Conservation (phyloP, 2,329 filamentous ascomycete genomes). For the Lasiodiplodia sp. region DNA sequence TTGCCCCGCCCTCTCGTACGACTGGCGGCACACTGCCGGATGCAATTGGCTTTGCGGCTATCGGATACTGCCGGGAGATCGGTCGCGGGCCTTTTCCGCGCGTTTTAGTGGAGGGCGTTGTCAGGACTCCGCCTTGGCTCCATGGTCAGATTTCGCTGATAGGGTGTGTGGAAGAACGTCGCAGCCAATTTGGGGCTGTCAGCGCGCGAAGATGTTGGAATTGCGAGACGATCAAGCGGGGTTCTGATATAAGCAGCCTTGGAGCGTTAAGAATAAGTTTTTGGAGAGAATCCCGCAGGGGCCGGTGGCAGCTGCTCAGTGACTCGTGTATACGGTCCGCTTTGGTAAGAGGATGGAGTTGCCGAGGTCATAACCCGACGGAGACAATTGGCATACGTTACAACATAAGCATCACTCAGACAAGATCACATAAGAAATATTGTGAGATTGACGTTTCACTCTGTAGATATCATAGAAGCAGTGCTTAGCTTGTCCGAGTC, state of each 20-base stretch:
- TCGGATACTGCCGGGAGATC: neutral
- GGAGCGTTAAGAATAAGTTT: neutral
- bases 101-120: neutral
- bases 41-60: neutral
- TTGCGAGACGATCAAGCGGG: neutral
- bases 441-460: no score
- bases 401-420: neutral
- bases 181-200: neutral
- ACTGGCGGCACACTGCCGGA: neutral
- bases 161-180: neutral
- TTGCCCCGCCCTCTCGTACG: neutral
- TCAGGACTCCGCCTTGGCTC: neutral
- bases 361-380: neutral
- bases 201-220: neutral
- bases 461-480: no score
- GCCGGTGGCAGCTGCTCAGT: neutral
- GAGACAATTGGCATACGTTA: neutral
- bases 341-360: neutral
- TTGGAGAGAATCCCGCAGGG: neutral
- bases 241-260: neutral
- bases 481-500: neutral
- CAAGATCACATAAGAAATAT: neutral
- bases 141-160: neutral
- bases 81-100: neutral
- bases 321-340: neutral